phyloP scores from a whole-genome alignment of 768 basidiomycete species.

The Leccinum imitatum region DNA sequence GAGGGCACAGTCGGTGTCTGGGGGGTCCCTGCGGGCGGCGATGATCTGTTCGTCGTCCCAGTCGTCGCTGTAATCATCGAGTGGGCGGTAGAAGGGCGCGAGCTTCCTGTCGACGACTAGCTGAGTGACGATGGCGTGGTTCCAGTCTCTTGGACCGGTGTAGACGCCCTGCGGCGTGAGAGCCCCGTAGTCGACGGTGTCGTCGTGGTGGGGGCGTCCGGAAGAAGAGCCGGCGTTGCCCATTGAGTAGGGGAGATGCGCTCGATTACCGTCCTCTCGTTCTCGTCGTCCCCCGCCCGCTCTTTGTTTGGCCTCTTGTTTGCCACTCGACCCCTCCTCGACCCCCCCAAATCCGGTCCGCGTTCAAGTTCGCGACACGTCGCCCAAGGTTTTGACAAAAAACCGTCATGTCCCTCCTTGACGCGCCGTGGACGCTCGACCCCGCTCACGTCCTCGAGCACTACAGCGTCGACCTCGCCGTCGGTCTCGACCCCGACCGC shows the following conservation, averaged over 20 bases:
- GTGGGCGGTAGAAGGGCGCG: conserved; percentile 93
- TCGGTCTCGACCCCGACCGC: conserved; percentile 66
- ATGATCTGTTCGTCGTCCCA: conserved; percentile 91
- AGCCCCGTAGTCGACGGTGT: conserved; percentile 79
- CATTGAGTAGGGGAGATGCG: conserved; percentile 43
- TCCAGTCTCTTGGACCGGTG: conserved; percentile 85
- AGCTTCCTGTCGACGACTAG: conserved; percentile 86
- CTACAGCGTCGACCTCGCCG: conserved; percentile 61
- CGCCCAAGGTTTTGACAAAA: background rate
- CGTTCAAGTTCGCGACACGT: background rate
- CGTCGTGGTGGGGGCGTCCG: conserved; percentile 72
- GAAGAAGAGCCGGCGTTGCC: conserved; percentile 82
- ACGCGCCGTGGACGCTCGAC: conserved; percentile 76
- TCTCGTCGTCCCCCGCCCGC: conserved; percentile 8
- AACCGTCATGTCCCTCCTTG: conserved; percentile 43
- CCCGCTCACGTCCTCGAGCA: conserved; percentile 69
- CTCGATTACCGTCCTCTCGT: conserved; percentile 1
- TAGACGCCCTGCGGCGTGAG: conserved; percentile 86
- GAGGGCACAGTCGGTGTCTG: conserved; percentile 49
- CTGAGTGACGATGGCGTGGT: conserved; percentile 80
- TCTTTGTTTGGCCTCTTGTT: conserved; percentile 25
- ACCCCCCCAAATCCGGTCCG: conserved; percentile 8
- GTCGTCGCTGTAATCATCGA: conserved; percentile 87
- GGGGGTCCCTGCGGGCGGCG: conserved; percentile 70
- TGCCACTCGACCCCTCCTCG: conserved; percentile 17